Conservation (phyloP, 805 yeast species). For the Saccharomycopsis sp. region DNA sequence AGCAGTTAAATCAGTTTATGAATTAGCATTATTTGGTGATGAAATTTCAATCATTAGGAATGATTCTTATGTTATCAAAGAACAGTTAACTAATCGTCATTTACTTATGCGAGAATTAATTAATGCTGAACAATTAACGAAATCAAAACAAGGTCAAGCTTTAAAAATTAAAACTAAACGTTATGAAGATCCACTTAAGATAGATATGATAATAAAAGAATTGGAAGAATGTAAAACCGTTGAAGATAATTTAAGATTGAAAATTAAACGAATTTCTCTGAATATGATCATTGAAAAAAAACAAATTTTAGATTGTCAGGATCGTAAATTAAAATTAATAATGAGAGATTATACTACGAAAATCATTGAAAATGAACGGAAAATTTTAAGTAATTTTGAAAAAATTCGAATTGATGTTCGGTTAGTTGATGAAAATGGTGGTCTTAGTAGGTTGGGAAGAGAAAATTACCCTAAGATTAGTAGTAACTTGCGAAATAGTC, state of each 20-base stretch:
- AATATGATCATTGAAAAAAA: conserved; percentile 74
- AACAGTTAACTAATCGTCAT: conserved; percentile 88
- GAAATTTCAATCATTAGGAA: conserved; percentile 54
- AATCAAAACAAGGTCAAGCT: conserved; percentile 63
- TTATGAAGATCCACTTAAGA: conserved; percentile 77
- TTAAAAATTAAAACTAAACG: conserved; percentile 62
- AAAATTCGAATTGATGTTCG: conserved; percentile 65
- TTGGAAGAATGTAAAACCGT: conserved; percentile 70
- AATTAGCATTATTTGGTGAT: conserved; percentile 71
- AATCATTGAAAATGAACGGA: conserved; percentile 80
- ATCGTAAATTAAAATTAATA: conserved; percentile 43
- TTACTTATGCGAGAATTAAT: conserved; percentile 81
- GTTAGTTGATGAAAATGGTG: conserved; percentile 69
- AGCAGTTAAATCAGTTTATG: conserved; percentile 61
- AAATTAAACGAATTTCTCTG: conserved; percentile 73
- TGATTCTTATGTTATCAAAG: conserved; percentile 85
- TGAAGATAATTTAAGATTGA: conserved; percentile 71
- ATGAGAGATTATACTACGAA: conserved; percentile 57
- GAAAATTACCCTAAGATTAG: conserved; percentile 41
- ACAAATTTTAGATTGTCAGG: conserved; percentile 53
- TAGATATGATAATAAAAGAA: conserved; percentile 80
- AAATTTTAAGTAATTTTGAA: conserved; percentile 67
- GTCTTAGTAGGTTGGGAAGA: conserved; percentile 76
- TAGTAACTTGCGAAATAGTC: conserved; percentile 25
- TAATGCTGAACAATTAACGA: conserved; percentile 71